Evolutionary conservation across 2,329 filamentous ascomycete species (phyloP), one percentile per base, ranked within the genome.

Genomic region (Talaromyces islandicus): DNA sequence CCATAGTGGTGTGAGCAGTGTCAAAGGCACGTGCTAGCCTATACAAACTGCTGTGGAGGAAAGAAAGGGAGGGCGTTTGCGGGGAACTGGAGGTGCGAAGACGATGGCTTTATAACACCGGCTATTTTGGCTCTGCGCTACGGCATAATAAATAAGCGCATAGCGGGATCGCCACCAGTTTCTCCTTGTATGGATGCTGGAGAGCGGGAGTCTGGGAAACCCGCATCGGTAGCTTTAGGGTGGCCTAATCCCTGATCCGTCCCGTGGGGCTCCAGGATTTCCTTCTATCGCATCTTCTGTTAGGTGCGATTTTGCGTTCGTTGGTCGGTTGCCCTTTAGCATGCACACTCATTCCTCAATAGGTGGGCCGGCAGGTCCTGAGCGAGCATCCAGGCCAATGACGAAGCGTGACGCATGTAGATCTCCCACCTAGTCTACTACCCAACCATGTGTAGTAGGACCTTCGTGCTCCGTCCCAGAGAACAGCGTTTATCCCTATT

Each of bases 1-100:
- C 60, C 60, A 62, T 62, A 6, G 11, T 60, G 24, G 14, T 29
- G 11, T 24, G 7, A 52, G 11, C 17, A 29, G 17, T 14, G 48
- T 25, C 12, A n/a, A n/a, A n/a, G 12, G 11, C 12, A 7, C 43
- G 10, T 46, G 41, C 41, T 21, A 43, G 11, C 17, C 41, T 27
- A n/a, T 52, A n/a, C 5, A n/a, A 10, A 29, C 21, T 24, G 21
- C 14, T 29, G 27, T 5, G 27, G 27, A 52, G 48, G 48, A 52
- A 27, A n/a, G 48, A 52, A 46, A 46, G n/a, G 43, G 43, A 24
- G 19, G 43, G 10, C 6, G 17, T 46, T 27, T 52, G 48, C 48
- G 24, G 48, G 21, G 48, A 29, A 21, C 5, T 29, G 48, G 48
- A n/a, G 48, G 43, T 21, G 43, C n/a, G 43, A 46, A 46, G 43